Conservation (phyloP, 1,284 basidiomycete genomes). For the Heterobasidion occidentale region DNA sequence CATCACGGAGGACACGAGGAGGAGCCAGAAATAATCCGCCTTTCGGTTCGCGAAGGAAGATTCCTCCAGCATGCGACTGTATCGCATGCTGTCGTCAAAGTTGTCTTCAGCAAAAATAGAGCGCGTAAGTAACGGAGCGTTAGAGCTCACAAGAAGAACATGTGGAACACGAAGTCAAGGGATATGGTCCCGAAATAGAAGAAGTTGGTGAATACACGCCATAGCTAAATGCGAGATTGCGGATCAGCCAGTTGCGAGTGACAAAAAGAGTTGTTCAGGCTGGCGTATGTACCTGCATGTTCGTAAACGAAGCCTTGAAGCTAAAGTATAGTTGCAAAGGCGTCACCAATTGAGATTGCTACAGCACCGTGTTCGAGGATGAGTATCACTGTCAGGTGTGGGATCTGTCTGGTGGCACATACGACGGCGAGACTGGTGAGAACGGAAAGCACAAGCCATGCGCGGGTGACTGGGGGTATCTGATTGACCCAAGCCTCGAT, state of each 20-base stretch:
- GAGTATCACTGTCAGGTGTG: no score
- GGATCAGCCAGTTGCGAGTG: neutral
- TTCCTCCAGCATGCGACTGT: slow-evolving; percentile 93
- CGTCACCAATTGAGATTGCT: slow-evolving; percentile 91
- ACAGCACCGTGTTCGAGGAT: neutral
- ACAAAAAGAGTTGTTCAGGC: neutral
- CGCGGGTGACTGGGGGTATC: slow-evolving; percentile 83
- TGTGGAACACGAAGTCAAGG: slow-evolving; percentile 93
- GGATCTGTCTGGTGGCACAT: slow-evolving; percentile 18
- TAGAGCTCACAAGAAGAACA: slow-evolving; percentile 89
- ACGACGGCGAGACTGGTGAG: slow-evolving; percentile 81
- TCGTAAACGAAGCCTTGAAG: slow-evolving; percentile 74
- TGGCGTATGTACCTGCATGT: slow-evolving; percentile 56
- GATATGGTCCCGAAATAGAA: slow-evolving; percentile 93
- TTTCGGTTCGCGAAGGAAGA: slow-evolving; percentile 86
- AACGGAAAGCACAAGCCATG: slow-evolving; percentile 74
- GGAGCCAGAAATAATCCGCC: slow-evolving; percentile 93
- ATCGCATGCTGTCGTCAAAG: slow-evolving; percentile 69
- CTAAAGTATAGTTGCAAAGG: slow-evolving; percentile 91
- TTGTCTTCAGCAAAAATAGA: neutral
- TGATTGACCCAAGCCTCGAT: slow-evolving; percentile 81
- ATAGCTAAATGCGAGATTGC: slow-evolving; percentile 46
- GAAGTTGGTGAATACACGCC: slow-evolving; percentile 88
- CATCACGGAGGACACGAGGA: slow-evolving; percentile 74
- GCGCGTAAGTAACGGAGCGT: neutral